Base-by-base conservation (phyloP, 805 yeast species). In the Saturnispora dispora region DNA sequence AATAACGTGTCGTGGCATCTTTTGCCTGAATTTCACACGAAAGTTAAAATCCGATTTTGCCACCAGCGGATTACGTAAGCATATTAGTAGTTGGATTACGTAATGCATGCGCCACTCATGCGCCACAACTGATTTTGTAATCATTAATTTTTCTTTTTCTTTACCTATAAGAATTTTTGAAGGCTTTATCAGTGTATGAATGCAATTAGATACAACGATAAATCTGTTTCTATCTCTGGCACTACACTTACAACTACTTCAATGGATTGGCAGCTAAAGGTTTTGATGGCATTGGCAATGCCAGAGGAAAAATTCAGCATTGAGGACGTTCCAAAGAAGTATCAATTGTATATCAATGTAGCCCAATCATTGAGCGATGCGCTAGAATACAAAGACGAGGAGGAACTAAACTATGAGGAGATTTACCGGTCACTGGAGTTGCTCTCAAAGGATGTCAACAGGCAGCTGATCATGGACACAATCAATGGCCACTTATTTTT, bases 401-500 rank as follows among this genome's bases (percentile, higher is more conserved):
- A 46, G 23, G 40, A n/a, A 9, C 15, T 48, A 6, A 25, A 23
- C n/a, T 22, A 11, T 7, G 39, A 41, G 11, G 33, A 41, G 15
- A 41, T 48, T 8, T 20, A 13, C 11, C 30, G 2, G 13, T 23
- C 33, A 20, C 18, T 48, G 20, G 11, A 4, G n/a, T 13, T 11
- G 5, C 27, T 43, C 15, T 27, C 27, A 15, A 18, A 18, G 33
- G 43, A 47, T 28, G 27, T 48, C 6, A 39, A 35, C 32, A 30
- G 13, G 17, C 41, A 32, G n/a, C n/a, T 13, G 35, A 40, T 48
- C 5, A 37, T 30, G 17, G 47, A 48, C 23, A 36, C 43, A 4
- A 48, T 48, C 27, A 48, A 43, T 18, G 51, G 51, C 11, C 51
- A 48, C 36, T n/a, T 48, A 13, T 48, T 48, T 43, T 43, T 48